Evolutionary conservation across 164 flowering plant genomes (phyloP).

Genomic region (Vitis rupestris): DNA sequence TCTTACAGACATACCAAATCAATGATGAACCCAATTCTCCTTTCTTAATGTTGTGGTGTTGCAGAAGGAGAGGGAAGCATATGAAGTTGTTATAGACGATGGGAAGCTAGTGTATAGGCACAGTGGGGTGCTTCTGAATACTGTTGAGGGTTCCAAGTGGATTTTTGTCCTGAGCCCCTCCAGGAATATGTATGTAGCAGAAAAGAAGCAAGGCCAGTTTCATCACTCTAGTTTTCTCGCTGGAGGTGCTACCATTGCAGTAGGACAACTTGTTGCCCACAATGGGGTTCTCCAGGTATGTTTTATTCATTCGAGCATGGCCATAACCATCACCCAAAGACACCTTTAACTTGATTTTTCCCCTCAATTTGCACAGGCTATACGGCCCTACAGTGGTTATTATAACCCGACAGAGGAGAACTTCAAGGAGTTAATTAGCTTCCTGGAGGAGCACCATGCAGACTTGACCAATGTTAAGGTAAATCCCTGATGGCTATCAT

Average conservation of each 20-base stretch:
- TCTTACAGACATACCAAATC: too few relatives aligned
- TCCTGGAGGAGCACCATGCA: constrained; percentile 43
- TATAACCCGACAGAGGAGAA: constrained; percentile 55
- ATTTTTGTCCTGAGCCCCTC: constrained; percentile 78
- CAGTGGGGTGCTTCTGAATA: constrained; percentile 35
- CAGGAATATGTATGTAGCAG: constrained; percentile 57
- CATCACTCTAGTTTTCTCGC: constrained; percentile 87
- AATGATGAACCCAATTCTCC: too few relatives aligned
- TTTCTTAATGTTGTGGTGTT: background rate
- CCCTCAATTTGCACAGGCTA: constrained; percentile 26
- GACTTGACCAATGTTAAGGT: constrained; percentile 53
- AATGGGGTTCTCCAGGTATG: constrained; percentile 63
- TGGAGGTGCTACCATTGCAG: constrained; percentile 70
- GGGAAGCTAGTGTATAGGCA: constrained; percentile 69
- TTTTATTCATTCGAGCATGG: background rate
- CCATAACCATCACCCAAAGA: background rate
- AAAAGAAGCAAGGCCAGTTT: constrained; percentile 72
- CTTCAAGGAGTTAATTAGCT: constrained; percentile 41
- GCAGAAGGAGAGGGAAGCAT: constrained; percentile 71
- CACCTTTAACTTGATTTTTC: background rate
- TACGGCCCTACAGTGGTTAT: constrained; percentile 63
- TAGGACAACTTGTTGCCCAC: constrained; percentile 68
- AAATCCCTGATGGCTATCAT: constrained; percentile 14
- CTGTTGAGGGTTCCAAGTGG: constrained; percentile 60
- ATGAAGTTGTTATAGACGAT: constrained; percentile 55